Base-by-base conservation (phyloP, 176 grass and related monocot species). In the Lolium multiflorum region DNA sequence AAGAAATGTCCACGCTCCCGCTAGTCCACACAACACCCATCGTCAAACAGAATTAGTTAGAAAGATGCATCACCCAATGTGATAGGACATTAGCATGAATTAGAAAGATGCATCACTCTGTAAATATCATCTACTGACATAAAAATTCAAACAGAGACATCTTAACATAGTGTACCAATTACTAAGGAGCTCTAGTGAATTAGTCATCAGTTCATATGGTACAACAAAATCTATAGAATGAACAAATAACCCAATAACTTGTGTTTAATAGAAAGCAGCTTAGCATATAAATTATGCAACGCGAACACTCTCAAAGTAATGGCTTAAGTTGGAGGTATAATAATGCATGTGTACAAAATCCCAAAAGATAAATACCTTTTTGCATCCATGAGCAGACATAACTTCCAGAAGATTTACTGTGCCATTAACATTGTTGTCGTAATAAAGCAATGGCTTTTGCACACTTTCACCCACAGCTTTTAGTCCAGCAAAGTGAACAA, bases 391-490 rank as follows among this genome's bases (percentile, higher is more conserved):
- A 70, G 91, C 78, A 75, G 88, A 88, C 96, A 98, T 98, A 72
- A 98, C 86, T 95, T 96, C 93, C 83, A 98, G 82, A 94, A 98
- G 96, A 91, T 83, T 90, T 78, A 98, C 88, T 10, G 96, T 95
- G 43, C 96, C 92, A 54, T 68, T 68, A 38, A 91, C 82, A 61
- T 95, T 83, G 82, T 98, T 98, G 79, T 98, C 78, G 11, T 95
- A 98, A 89, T 98, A 98, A 78, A 98, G 88, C 87, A 98, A 91
- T 46, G 96, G 96, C 16, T 95, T 98, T 52, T 95, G 88, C 50
- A 98, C 91, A 60, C 96, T 98, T 87, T 94, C 96, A 68, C 96
- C 96, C 14, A 98, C 96, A 75, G 96, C 91, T 92, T 98, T 98
- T 79, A 95, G 81, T 50, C 96, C 96, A 84, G 96, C 96, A 74